A percentile compares a stretch with the other conserved stretches of the same genome.
Conservation (phyloP, 148 eudicot species). For the Nyssa sinensis region DNA sequence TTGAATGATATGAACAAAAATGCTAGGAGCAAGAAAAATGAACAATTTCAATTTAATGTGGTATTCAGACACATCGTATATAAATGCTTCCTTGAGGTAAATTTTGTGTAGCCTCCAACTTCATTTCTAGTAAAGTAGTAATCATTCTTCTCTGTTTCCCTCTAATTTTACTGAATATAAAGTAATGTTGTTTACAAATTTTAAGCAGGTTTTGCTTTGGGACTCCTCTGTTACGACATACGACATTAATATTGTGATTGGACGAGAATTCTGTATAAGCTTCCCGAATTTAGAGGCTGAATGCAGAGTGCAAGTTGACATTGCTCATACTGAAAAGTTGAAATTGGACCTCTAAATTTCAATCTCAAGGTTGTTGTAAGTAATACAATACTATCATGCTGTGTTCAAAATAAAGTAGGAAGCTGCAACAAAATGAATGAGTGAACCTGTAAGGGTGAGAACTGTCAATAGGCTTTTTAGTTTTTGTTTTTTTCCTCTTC, state of each 20-base stretch:
- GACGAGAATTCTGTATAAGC: background rate
- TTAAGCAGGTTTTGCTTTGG: background rate
- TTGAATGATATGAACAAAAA: too few relatives aligned
- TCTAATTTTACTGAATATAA: too few relatives aligned
- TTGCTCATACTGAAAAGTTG: background rate
- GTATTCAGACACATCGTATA: too few relatives aligned
- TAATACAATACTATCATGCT: background rate
- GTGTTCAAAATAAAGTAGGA: background rate
- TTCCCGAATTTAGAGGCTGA: background rate
- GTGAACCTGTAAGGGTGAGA: background rate
- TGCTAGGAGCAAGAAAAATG: background rate
- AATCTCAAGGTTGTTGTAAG: background rate
- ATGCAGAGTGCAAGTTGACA: background rate
- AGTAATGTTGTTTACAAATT: background rate
- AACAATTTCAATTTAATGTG: background rate
- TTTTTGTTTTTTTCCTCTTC: background rate
- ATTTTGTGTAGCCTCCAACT: background rate
- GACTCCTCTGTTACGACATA: background rate
- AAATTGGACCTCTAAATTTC: background rate
- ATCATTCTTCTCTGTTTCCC: background rate
- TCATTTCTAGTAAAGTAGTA: background rate
- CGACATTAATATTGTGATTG: background rate
- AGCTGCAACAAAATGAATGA: background rate
- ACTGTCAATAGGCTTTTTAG: background rate
- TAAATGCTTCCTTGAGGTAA: background rate